Evolutionary conservation across 2,329 filamentous ascomycete species (phyloP).

Genomic region (Claviceps lovelessii): DNA sequence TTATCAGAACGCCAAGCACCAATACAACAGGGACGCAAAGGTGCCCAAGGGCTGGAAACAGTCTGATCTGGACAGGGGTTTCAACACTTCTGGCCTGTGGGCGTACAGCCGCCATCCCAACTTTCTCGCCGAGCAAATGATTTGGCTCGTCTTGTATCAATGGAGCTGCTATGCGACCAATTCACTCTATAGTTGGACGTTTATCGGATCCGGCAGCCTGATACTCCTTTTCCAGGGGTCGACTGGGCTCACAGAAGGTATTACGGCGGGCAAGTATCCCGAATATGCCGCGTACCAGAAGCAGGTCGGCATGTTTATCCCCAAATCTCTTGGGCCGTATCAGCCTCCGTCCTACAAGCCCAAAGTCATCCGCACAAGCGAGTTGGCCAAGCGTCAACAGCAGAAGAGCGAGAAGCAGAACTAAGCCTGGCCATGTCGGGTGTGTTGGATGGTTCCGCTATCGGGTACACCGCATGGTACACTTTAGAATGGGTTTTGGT

Average conservation of each 20-base stretch:
- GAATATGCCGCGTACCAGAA: constrained; percentile 78
- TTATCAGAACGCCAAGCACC: constrained; percentile 67
- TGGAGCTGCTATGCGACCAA: constrained; percentile 70
- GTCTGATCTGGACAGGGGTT: constrained; percentile 77
- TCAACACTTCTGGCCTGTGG: constrained; percentile 73
- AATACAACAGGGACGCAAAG: constrained; percentile 60
- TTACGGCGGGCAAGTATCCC: constrained; percentile 70
- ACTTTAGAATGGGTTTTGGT: neutral
- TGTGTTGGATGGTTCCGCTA: neutral
- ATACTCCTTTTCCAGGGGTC: constrained; percentile 78
- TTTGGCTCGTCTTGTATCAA: constrained; percentile 80
- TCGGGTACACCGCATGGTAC: neutral
- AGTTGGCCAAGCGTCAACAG: constrained; percentile 31
- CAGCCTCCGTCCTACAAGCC: constrained; percentile 22
- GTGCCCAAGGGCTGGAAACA: constrained; percentile 50
- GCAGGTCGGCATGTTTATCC: constrained; percentile 72
- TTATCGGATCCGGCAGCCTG: constrained; percentile 52
- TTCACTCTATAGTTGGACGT: constrained; percentile 64
- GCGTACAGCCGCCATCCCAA: constrained; percentile 85
- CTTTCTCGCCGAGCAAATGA: constrained; percentile 78
- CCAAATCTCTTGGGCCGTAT: constrained; percentile 36
- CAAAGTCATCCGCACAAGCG: constrained; percentile 36
- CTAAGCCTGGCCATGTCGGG: constrained; percentile 2
- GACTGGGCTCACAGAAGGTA: constrained; percentile 71
- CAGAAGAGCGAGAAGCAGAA: constrained; percentile 25